Base-by-base conservation (phyloP, 164 flowering plant genomes). In the Buxus sempervirens region DNA sequence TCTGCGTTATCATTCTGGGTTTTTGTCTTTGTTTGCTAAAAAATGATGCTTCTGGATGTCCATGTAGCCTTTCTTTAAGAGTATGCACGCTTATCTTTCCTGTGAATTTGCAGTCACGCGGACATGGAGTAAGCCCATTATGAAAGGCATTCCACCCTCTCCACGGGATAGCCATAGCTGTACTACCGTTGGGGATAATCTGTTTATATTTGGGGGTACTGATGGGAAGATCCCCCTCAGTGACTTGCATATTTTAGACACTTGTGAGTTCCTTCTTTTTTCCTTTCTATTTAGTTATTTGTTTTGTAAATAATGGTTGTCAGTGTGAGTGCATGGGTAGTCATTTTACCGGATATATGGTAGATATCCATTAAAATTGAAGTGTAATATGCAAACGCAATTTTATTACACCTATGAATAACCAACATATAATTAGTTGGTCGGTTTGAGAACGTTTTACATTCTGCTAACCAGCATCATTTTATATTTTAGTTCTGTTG, bases 101-200 rank as follows among this genome's bases (percentile, higher is more conserved):
- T 24, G 18, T 41, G 51, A 22, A 23, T 62, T 58, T 73, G 70
- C 88, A 94, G 98, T 65, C 25, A 80, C 75, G 68, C 86, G 80
- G 73, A 73, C 80, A 62, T 94, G 98, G 98, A 90, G 81, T 77
- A 85, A 89, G 77, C 96, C 93, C 5, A 75, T 79, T 73, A 73
- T 89, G 64, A 88, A 88, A 68, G 99, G 99, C n/a, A 72, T 45
- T 12, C 89, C 88, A 12, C 99, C 99, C 41, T 70, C 79, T 60
- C 97, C 96, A 13, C 83, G 97, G 72, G 99, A 95, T 65, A 92
- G 99, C 75, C 99, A 95, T 73, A 92, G 83, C 60, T 95, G 96
- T 68, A 92, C 97, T 0, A 74, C 90, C 38, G 88, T 95, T 56
- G 97, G 93, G 36, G 90, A 89, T 67, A 85, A 88, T 77, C 83